Base-by-base conservation (phyloP, 2,329 filamentous ascomycete species). In the Nothopassalora personata region DNA sequence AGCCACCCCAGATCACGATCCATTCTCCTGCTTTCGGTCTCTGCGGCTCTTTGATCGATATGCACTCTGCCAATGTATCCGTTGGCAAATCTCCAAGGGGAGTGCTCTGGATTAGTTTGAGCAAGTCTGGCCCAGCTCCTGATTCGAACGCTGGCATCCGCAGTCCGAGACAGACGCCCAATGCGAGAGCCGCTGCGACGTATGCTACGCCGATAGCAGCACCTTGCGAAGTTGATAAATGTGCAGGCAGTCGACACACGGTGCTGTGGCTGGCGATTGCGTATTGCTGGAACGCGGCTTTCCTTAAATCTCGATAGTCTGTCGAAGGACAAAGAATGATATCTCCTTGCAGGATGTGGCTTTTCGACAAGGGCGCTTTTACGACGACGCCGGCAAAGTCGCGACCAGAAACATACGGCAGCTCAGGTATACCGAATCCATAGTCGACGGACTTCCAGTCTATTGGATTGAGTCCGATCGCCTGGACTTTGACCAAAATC, bases 241-340 rank as follows among this genome's bases (percentile, higher is more conserved):
- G 68, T 1, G 54, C 58, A 0, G 76, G 76, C 19, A 78, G 69
- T 6, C 67, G 71, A n/a, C 71, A 67, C n/a, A 77, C 74, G 5
- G 75, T 78, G 55, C 77, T 74, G 34, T 71, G 64, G 5, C 74
- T 74, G 1, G 76, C 75, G n/a, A 74, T 71, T 15, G 77, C 74
- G 54, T 69, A 73, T 45, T 77, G 68, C 63, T 78, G 76, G 60
- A 77, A 78, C 60, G 74, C 76, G 28, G 75, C 76, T 34, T 76
- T 75, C 48, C 75, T 68, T 5, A 71, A 61, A 54, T 78, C 75
- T 48, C 72, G 69, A 61, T 78, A 78, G 62, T 78, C 77, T 52
- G 74, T 77, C 56, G 74, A 75, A 34, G 70, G 75, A 73, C 71
- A 64, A 18, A 64, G 58, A 10, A 54, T 60, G 19, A 55, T 45